Evolutionary conservation across 768 basidiomycete genomes (phyloP).

Genomic region (Suillus spraguei): DNA sequence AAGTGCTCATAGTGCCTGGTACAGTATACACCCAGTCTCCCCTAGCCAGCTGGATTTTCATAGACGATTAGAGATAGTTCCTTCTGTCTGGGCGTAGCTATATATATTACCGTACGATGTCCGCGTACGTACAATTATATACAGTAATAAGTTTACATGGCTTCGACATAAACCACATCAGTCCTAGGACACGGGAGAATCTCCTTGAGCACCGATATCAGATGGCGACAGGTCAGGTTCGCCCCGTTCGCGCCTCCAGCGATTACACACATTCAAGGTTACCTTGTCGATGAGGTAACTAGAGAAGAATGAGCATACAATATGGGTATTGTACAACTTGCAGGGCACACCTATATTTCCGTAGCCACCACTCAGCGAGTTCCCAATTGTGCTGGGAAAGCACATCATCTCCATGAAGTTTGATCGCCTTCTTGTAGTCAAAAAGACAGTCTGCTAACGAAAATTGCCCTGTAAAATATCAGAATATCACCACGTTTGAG

Average conservation of each 20-base stretch:
- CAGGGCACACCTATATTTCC: slow-evolving; percentile 67
- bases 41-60: not conserved
- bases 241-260: slow-evolving; percentile 87
- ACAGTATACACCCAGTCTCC: not conserved
- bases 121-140: slow-evolving; percentile 1
- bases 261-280: slow-evolving; percentile 72
- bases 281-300: slow-evolving; percentile 81
- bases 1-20: not conserved
- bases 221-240: slow-evolving; percentile 66
- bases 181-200: slow-evolving; percentile 28
- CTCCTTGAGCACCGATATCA: slow-evolving; percentile 48
- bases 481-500: slow-evolving; percentile 13
- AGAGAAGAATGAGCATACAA: slow-evolving; percentile 11
- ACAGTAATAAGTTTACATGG: slow-evolving; percentile 3
- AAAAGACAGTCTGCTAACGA: slow-evolving; percentile 80
- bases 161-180: not conserved
- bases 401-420: slow-evolving; percentile 89
- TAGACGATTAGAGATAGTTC: not conserved
- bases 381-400: slow-evolving; percentile 93
- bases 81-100: not conserved
- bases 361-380: slow-evolving; percentile 79
- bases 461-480: slow-evolving; percentile 58
- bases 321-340: not conserved
- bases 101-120: slow-evolving; percentile 3
- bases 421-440: slow-evolving; percentile 68